Evolutionary conservation across 371 early-diverging fungal genomes (phyloP).

Genomic region (Apophysomyces elegans): DNA sequence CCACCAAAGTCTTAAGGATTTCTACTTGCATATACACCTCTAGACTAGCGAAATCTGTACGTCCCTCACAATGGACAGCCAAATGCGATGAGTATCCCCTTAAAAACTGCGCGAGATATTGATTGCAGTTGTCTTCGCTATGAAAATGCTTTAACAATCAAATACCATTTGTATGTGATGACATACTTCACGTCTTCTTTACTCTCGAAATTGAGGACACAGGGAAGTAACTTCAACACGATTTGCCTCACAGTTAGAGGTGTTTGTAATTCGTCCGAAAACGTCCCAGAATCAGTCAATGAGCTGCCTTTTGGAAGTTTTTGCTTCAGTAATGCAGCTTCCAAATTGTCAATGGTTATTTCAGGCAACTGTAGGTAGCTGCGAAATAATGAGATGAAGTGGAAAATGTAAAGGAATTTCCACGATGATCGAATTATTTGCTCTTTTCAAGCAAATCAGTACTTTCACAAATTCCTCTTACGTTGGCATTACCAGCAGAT

Average conservation of each 20-base stretch:
- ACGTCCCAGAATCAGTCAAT: not conserved
- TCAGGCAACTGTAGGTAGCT: slow-evolving; percentile 7
- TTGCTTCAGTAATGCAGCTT: not conserved
- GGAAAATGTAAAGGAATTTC: slow-evolving; percentile 16
- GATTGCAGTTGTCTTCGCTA: not conserved
- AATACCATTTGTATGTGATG: not conserved
- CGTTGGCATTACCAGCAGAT: not conserved
- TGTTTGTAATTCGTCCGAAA: not conserved
- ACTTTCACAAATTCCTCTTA: not conserved
- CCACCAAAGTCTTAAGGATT: not conserved
- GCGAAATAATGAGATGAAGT: slow-evolving; percentile 4
- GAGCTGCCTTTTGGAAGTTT: not conserved
- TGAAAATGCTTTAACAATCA: not conserved
- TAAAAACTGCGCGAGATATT: not conserved
- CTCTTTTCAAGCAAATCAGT: slow-evolving; percentile 5
- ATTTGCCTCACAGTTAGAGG: not conserved
- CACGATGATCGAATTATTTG: slow-evolving; percentile 13
- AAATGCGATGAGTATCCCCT: not conserved
- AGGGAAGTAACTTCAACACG: not conserved
- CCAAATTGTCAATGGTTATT: not conserved
- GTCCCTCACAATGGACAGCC: not conserved
- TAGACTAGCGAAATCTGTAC: not conserved
- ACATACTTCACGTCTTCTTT: not conserved
- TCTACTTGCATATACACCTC: not conserved
- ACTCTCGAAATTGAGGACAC: not conserved